Percentiles rank a stretch among this genome's conserved stretches.
Conservation (phyloP, 2,329 filamentous ascomycete genomes). For the Alternaria gaisen region DNA sequence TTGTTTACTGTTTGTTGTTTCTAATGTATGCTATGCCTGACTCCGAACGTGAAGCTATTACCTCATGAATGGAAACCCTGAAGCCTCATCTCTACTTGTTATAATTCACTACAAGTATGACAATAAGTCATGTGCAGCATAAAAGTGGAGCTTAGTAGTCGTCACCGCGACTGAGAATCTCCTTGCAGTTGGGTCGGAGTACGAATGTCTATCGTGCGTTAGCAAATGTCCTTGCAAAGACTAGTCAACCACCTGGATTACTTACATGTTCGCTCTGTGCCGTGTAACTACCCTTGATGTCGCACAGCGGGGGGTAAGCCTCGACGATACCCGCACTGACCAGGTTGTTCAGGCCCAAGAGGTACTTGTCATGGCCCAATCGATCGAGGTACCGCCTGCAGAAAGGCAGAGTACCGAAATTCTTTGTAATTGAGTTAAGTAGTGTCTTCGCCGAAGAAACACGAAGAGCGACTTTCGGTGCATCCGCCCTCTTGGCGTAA, state of each 20-base stretch:
- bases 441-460: conserved; percentile 85
- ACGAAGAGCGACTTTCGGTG: conserved; percentile 77
- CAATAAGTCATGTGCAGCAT: not conserved
- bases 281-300: conserved; percentile 93
- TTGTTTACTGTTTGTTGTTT: not conserved
- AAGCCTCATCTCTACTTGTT: not conserved
- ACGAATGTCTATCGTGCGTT: conserved; percentile 45
- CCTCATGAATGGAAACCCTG: not conserved
- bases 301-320: conserved; percentile 86
- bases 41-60: not conserved
- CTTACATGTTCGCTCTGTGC: conserved; percentile 94
- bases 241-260: conserved; percentile 30
- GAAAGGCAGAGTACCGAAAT: conserved; percentile 92
- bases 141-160: conserved; percentile 69
- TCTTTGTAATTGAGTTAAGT: conserved; percentile 91
- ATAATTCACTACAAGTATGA: not conserved
- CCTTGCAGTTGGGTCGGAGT: conserved; percentile 69
- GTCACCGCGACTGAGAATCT: conserved; percentile 85
- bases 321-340: conserved; percentile 86
- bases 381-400: conserved; percentile 91
- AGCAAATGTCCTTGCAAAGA: conserved; percentile 8
- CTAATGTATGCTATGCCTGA: not conserved
- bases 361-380: conserved; percentile 92
- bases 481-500: conserved; percentile 79
- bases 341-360: conserved; percentile 87